Percentiles rank a stretch among this genome's conserved stretches.
Evolutionary conservation across 129 eudicot species (phyloP).

Genomic region (Chrysanthemum seticuspe): DNA sequence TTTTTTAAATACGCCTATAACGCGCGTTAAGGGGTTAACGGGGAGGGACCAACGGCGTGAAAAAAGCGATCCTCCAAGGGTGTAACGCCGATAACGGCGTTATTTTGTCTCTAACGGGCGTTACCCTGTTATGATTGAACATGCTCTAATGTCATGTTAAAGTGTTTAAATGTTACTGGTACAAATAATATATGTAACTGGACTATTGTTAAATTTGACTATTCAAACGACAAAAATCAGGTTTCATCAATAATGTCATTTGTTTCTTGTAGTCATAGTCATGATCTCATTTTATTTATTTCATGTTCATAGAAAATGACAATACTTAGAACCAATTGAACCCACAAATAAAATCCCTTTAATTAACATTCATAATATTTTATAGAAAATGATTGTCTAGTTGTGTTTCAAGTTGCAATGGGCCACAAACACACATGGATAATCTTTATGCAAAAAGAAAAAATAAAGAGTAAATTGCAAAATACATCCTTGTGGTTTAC

Average conservation of each 20-base stretch:
- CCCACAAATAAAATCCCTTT: constrained; percentile 23
- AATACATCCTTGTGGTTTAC: too few relatives aligned
- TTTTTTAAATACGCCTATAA: too few relatives aligned
- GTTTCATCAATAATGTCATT: neutral
- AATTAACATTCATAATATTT: constrained; percentile 9
- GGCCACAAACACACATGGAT: constrained; percentile 10
- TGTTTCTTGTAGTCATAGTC: constrained; percentile 4
- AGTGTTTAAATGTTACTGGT: too few relatives aligned
- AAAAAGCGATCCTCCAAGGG: too few relatives aligned
- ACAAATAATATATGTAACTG: neutral
- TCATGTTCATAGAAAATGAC: constrained; percentile 24
- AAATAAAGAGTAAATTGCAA: too few relatives aligned
- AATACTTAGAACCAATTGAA: constrained; percentile 21
- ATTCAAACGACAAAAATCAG: neutral
- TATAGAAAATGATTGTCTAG: constrained; percentile 21
- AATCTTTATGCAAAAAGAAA: neutral
- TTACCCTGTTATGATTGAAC: too few relatives aligned
- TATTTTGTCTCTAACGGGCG: too few relatives aligned
- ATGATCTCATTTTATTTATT: neutral
- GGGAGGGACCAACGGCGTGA: too few relatives aligned
- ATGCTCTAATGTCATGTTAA: too few relatives aligned
- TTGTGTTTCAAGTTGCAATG: constrained; percentile 19
- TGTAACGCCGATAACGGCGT: too few relatives aligned
- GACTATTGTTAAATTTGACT: neutral
- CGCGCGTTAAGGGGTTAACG: too few relatives aligned